A percentile compares a stretch with the other conserved stretches of the same genome.
Conservation (phyloP, 1,284 basidiomycete species). For the Cutaneotrichosporon sp. region DNA sequence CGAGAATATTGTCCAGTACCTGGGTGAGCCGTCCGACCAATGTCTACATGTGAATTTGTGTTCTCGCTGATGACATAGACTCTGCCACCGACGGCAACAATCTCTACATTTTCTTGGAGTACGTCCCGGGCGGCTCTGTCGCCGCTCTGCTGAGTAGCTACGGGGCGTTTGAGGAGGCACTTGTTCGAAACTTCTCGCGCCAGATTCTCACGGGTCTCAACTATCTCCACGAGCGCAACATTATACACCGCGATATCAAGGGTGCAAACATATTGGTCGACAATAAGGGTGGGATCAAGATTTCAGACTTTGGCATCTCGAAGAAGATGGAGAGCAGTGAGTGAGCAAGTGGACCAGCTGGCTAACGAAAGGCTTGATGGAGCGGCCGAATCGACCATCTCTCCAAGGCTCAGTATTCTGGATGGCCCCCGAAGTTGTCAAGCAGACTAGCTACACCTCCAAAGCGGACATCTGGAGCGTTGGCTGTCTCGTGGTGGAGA, state of each 20-base stretch:
- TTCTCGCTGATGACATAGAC: constrained; percentile 56
- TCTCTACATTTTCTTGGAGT: constrained; percentile 98
- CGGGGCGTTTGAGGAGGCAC: constrained; percentile 91
- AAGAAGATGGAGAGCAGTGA: constrained; percentile 95
- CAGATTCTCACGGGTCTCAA: constrained; percentile 90
- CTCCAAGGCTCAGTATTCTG: constrained; percentile 97
- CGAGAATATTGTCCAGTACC: constrained; percentile 96
- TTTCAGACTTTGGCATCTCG: constrained; percentile 92
- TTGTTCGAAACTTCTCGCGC: constrained; percentile 90
- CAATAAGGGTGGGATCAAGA: constrained; percentile 98
- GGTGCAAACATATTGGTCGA: constrained; percentile 98
- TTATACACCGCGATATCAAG: constrained; percentile 98
- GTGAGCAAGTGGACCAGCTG: constrained; percentile 46
- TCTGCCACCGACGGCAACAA: constrained; percentile 83
- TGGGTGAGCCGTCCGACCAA: constrained; percentile 61
- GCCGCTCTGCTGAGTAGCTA: constrained; percentile 89
- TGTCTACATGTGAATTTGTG: neutral
- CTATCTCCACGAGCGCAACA: constrained; percentile 96
- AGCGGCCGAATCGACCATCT: constrained; percentile 81
- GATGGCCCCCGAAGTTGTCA: constrained; percentile 99
- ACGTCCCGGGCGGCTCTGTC: constrained; percentile 96
- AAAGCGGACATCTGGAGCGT: constrained; percentile 99
- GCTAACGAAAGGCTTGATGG: constrained; percentile 63
- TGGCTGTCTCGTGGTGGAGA: constrained; percentile 95
- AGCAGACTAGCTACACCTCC: constrained; percentile 84